Percentiles rank a stretch among this genome's conserved stretches.
Evolutionary conservation across 2,329 filamentous ascomycete genomes (phyloP).

Genomic region (Onygena corvina): DNA sequence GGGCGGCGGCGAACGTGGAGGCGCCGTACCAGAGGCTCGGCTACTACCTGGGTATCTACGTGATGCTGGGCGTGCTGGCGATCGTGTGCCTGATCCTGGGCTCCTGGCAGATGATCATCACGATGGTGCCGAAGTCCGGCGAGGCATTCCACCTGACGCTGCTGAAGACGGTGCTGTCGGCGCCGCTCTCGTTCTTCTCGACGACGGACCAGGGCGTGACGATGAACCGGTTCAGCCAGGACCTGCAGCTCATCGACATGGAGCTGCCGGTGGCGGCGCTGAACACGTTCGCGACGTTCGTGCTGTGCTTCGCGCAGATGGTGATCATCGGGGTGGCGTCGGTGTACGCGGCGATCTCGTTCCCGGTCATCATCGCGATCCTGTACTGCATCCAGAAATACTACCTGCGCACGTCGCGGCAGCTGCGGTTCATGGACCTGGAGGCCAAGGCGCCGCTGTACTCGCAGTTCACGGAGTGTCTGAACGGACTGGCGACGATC

Average conservation of each 20-base stretch:
- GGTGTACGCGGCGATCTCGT: conserved; percentile 29
- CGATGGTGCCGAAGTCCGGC: conserved; percentile 44
- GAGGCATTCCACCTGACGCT: conserved; percentile 39
- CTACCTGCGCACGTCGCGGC: conserved; percentile 49
- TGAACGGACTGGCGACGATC: conserved; percentile 45
- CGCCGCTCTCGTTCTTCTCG: conserved; percentile 35
- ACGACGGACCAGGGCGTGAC: conserved; percentile 32
- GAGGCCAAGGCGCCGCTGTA: conserved; percentile 50
- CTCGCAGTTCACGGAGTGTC: conserved; percentile 46
- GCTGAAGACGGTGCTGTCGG: conserved; percentile 38
- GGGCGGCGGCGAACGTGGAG: conserved; percentile 29
- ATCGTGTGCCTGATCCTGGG: conserved; percentile 28
- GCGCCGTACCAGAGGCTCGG: conserved; percentile 25
- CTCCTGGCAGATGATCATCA: conserved; percentile 40
- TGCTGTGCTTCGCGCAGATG: conserved; percentile 29
- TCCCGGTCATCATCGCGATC: conserved; percentile 28
- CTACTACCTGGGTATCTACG: conserved; percentile 31
- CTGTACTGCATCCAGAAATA: conserved; percentile 39
- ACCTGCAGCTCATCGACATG: conserved; percentile 35
- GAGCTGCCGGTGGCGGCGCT: conserved; percentile 32
- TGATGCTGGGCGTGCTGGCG: conserved; percentile 29
- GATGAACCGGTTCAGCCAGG: conserved; percentile 36
- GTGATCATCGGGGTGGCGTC: conserved; percentile 30
- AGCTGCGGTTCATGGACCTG: conserved; percentile 49
- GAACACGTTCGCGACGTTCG: conserved; percentile 28